Conservation (phyloP, 2,329 filamentous ascomycete species). For the Thermothelomyces thermophilus region DNA sequence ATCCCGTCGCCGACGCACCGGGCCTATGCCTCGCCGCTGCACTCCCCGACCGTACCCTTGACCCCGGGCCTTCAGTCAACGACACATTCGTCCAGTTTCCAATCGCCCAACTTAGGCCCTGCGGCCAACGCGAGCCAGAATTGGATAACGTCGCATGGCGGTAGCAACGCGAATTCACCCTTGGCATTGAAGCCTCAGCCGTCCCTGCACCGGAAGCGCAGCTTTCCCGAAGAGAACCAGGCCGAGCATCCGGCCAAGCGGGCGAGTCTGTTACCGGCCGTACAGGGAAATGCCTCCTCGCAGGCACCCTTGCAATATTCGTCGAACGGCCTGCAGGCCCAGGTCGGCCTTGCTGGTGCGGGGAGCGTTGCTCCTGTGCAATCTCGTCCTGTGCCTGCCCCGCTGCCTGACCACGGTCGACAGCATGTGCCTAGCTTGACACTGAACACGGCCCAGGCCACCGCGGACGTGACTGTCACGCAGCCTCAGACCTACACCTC, state of each 20-base stretch:
- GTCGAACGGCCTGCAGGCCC: neutral
- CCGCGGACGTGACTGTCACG: constrained; percentile 15
- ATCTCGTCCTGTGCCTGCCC: constrained; percentile 39
- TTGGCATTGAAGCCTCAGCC: constrained; percentile 40
- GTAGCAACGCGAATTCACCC: constrained; percentile 36
- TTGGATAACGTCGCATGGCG: constrained; percentile 33
- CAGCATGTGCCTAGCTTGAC: constrained; percentile 68
- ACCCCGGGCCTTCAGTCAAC: constrained; percentile 29
- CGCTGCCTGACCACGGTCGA: constrained; percentile 35
- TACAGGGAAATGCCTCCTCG: constrained; percentile 20
- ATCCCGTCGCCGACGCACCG: constrained; percentile 35
- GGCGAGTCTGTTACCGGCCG: constrained; percentile 4
- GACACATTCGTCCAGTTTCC: constrained; percentile 32
- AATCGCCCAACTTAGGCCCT: constrained; percentile 36
- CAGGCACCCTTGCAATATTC: constrained; percentile 12
- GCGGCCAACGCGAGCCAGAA: constrained; percentile 25
- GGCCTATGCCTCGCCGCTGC: constrained; percentile 40
- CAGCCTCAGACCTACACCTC: constrained; percentile 30
- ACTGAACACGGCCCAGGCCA: constrained; percentile 44
- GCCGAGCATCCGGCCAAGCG: constrained; percentile 51
- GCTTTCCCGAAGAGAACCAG: constrained; percentile 40
- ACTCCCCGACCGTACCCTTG: constrained; percentile 41
- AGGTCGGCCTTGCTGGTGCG: neutral
- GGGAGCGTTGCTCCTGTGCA: neutral
- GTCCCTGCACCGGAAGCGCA: constrained; percentile 41